These are phyloP conservation scores for Strobilomyces confusus DNA, from an alignment of 768 basidiomycete species.

Conservation along the genomic window DNA sequence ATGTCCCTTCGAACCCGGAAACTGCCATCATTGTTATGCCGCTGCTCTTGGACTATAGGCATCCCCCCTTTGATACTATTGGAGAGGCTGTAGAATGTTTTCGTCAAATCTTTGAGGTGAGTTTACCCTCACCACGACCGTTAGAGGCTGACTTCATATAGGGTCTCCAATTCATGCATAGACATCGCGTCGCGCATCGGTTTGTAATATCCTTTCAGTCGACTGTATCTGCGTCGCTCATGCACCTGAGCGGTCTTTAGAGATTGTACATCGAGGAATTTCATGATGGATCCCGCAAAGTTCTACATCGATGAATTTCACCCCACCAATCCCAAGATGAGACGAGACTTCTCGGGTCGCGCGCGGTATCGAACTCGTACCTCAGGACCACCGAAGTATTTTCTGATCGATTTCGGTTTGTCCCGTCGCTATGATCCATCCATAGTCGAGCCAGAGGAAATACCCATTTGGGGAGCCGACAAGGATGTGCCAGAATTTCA, in stretches of 20 bases:
- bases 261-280: neutral
- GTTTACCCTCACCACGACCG: neutral
- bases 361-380: neutral
- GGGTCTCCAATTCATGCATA: neutral
- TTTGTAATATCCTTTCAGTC: neutral
- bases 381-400: neutral
- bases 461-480: neutral
- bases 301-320: neutral
- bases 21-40: neutral
- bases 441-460: neutral
- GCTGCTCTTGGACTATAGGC: neutral
- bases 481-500: neutral
- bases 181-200: neutral
- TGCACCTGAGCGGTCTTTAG: neutral
- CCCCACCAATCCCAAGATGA: neutral
- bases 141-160: neutral
- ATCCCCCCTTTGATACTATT: neutral
- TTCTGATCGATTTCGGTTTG: neutral
- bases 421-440: neutral
- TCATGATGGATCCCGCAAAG: neutral
- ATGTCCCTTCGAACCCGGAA: neutral
- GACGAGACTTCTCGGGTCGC: neutral
- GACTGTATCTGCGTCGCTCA: too few relatives aligned
- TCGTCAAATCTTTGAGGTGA: neutral
- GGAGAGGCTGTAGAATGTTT: neutral